Conservation (phyloP, 768 basidiomycete species). For the Neoboletus magnificus region DNA sequence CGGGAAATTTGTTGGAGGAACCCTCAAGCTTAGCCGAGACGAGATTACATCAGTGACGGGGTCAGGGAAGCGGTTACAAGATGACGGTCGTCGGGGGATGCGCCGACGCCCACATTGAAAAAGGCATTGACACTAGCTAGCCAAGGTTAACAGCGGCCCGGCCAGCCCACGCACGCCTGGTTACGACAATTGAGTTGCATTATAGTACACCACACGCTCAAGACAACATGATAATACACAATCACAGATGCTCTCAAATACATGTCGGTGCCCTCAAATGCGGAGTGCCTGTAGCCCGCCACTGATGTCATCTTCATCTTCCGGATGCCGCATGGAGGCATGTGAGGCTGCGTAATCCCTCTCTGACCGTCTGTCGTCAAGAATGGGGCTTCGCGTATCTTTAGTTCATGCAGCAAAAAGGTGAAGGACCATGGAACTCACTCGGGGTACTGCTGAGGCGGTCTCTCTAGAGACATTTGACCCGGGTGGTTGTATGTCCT, state of each 20-base stretch:
- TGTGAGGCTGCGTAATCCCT: constrained; percentile 20
- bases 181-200: not conserved
- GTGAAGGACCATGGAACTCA: constrained; percentile 9
- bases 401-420: constrained; percentile 4
- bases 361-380: constrained; percentile 27
- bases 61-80: constrained; percentile 4
- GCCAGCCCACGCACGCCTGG: not conserved
- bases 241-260: constrained; percentile 3
- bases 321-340: constrained; percentile 11
- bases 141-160: not conserved
- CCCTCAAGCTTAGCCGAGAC: constrained; percentile 57
- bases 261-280: constrained; percentile 11
- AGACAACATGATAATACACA: constrained; percentile 4
- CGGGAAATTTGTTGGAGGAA: constrained; percentile 69
- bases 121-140: too few species aligned
- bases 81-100: not conserved
- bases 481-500: constrained; percentile 19
- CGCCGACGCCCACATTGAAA: constrained; percentile 8
- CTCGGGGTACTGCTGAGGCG: constrained; percentile 14
- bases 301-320: constrained; percentile 25
- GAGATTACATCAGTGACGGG: constrained; percentile 50
- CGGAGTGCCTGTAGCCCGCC: constrained; percentile 21
- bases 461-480: constrained; percentile 18
- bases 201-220: constrained; percentile 5
- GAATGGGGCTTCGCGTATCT: constrained; percentile 12